phyloP scores from a whole-genome alignment of 768 basidiomycete genomes.

The Royoungia palumana region DNA sequence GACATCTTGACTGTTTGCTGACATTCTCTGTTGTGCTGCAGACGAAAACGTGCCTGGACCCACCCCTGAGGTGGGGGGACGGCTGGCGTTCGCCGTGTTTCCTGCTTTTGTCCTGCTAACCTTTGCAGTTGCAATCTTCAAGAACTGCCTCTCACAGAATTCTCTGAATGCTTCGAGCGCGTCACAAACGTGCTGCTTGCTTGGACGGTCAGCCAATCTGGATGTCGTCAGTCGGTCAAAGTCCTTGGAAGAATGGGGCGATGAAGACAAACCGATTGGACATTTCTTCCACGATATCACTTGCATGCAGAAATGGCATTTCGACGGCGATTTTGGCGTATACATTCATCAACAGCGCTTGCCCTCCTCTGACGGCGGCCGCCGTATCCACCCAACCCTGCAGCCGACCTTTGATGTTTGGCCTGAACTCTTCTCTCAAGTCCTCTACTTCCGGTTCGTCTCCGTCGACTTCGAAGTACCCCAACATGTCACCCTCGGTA shows the following conservation, averaged over 20 bases:
- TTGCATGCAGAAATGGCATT: slow-evolving; percentile 56
- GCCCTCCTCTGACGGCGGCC: slow-evolving; percentile 37
- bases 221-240: background rate
- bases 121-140: slow-evolving; percentile 34
- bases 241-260: background rate
- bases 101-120: background rate
- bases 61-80: slow-evolving; percentile 1
- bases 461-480: slow-evolving; percentile 49
- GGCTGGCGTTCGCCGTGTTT: background rate
- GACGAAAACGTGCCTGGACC: slow-evolving; percentile 15
- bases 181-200: slow-evolving; percentile 49
- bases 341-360: slow-evolving; percentile 35
- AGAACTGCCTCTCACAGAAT: slow-evolving; percentile 49
- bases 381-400: slow-evolving; percentile 53
- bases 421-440: slow-evolving; percentile 57
- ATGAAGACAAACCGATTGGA: slow-evolving; percentile 39
- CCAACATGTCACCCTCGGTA: slow-evolving; percentile 43
- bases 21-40: slow-evolving; percentile 1
- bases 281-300: slow-evolving; percentile 59
- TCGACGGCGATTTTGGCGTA: slow-evolving; percentile 44
- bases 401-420: slow-evolving; percentile 53
- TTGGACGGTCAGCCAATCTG: slow-evolving; percentile 54
- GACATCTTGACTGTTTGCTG: slow-evolving; percentile 28
- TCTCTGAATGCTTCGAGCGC: slow-evolving; percentile 46
- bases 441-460: slow-evolving; percentile 58